phyloP scores from a whole-genome alignment of 257 asterid genomes.

The Solanum chaucha region DNA sequence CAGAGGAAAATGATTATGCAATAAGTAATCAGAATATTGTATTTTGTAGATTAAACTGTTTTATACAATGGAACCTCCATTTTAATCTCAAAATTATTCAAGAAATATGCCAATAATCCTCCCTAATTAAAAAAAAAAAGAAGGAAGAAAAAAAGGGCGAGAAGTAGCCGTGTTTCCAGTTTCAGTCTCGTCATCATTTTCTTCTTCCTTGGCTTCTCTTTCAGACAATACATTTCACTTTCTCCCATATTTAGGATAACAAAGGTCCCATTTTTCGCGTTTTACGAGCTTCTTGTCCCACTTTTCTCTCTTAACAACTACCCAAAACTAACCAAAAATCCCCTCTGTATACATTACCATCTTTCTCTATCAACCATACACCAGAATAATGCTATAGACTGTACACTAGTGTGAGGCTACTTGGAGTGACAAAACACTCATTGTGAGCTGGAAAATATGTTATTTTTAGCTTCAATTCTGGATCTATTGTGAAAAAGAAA shows the following conservation, averaged over 20 bases:
- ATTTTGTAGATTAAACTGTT: not conserved
- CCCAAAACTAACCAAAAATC: not conserved
- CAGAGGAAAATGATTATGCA: too few species aligned
- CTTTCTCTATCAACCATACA: not conserved
- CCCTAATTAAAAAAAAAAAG: not conserved
- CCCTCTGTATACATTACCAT: not conserved
- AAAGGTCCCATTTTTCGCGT: not conserved
- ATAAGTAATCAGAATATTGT: too few species aligned
- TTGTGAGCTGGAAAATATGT: constrained; percentile 4
- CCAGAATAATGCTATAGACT: not conserved
- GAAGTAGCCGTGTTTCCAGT: not conserved
- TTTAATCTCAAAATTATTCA: not conserved
- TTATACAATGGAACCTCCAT: not conserved
- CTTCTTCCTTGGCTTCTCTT: not conserved
- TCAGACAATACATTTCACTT: not conserved
- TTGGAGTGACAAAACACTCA: not conserved
- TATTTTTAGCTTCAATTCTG: constrained; percentile 20
- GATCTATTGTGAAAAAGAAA: constrained; percentile 21
- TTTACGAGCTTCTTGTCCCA: not conserved
- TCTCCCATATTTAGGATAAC: not conserved
- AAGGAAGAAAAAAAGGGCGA: not conserved
- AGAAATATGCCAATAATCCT: not conserved
- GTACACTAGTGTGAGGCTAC: not conserved
- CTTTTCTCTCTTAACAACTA: not conserved
- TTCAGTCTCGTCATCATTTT: not conserved